Evolutionary conservation across 257 asterid species (phyloP).

Genomic region (Parsonsia alboflavescens): DNA sequence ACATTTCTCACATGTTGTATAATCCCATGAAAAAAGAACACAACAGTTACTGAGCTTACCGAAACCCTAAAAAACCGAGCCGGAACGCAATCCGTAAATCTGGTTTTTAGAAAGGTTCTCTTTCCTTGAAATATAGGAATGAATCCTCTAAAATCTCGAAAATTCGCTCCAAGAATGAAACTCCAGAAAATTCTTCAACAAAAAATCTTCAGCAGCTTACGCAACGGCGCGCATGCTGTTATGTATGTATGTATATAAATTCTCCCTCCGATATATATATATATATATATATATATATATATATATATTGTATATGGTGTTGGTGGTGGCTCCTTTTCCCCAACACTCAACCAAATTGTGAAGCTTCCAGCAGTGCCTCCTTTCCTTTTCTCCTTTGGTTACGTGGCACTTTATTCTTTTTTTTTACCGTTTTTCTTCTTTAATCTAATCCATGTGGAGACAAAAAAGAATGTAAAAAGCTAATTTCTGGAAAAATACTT

Average conservation of each 20-base stretch:
- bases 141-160: conserved; percentile 1
- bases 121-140: neutral
- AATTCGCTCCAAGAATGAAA: neutral
- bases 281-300: neutral
- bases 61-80: conserved; percentile 21
- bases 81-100: conserved; percentile 30
- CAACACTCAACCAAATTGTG: conserved; percentile 40
- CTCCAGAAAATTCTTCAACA: conserved; percentile 18
- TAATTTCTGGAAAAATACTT: too few species aligned
- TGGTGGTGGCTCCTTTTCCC: conserved; percentile 20
- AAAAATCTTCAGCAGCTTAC: conserved; percentile 13
- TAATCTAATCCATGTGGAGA: neutral
- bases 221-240: neutral
- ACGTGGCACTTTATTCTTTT: conserved; percentile 13
- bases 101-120: neutral
- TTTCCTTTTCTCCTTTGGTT: conserved; percentile 11
- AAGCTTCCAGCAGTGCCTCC: conserved; percentile 40
- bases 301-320: too few species aligned
- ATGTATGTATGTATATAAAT: neutral
- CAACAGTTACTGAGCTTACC: conserved; percentile 8
- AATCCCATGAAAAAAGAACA: neutral
- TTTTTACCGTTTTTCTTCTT: neutral
- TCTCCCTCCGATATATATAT: conserved; percentile 4
- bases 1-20: neutral
- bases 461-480: neutral